Evolutionary conservation across 768 basidiomycete genomes (phyloP).

Genomic region (Sistotremastrum niveocremeum): DNA sequence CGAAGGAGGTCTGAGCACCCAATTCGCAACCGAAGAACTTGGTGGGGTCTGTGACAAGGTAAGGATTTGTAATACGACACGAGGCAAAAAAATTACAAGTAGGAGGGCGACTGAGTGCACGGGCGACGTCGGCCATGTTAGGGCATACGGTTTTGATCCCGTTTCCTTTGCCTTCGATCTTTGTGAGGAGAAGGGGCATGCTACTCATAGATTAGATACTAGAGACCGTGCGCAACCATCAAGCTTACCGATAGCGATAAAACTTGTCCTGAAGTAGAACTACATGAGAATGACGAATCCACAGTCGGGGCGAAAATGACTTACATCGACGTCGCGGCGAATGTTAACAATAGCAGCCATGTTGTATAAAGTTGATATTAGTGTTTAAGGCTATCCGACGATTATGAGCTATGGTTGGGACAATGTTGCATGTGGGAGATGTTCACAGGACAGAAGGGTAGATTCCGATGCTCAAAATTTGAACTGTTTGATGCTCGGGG

Average conservation of each 20-base stretch:
- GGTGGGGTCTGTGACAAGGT: constrained; percentile 55
- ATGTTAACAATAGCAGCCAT: constrained; percentile 91
- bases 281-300: neutral
- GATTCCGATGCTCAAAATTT: constrained; percentile 32
- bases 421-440: neutral
- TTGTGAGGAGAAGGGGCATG: constrained; percentile 90
- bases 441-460: constrained; percentile 37
- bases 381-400: constrained; percentile 42
- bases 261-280: constrained; percentile 53
- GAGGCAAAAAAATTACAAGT: constrained; percentile 29
- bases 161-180: constrained; percentile 98
- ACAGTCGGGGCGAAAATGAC: constrained; percentile 3
- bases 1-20: constrained; percentile 92
- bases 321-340: constrained; percentile 77
- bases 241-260: constrained; percentile 75
- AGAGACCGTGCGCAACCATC: neutral
- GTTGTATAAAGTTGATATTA: constrained; percentile 32
- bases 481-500: constrained; percentile 59
- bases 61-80: neutral
- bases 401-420: neutral
- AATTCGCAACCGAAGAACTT: constrained; percentile 99
- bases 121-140: constrained; percentile 96
- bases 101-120: constrained; percentile 87
- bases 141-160: constrained; percentile 99
- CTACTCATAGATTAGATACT: constrained; percentile 23